Percentiles rank a stretch among this genome's conserved stretches.
phyloP scores from a whole-genome alignment of 2,329 filamentous ascomycete genomes.

The Aspergillus chevalieri region DNA sequence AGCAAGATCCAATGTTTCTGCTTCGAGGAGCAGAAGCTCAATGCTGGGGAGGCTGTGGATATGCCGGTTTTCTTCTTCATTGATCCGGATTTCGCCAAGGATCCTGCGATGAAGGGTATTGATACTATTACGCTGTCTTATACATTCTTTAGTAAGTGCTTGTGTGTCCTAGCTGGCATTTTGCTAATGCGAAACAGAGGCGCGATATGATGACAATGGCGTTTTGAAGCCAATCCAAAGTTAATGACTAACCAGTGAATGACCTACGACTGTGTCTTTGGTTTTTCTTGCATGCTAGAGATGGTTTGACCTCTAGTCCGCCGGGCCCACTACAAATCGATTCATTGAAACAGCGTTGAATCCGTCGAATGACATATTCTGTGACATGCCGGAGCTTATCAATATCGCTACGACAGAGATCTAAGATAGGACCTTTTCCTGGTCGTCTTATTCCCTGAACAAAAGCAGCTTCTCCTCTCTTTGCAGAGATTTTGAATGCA shows the following conservation, averaged over 20 bases:
- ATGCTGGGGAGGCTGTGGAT: constrained; percentile 93
- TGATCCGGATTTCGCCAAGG: constrained; percentile 87
- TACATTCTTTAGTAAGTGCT: constrained; percentile 97
- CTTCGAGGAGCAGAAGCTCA: constrained; percentile 92
- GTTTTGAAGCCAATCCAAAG: constrained; percentile 54
- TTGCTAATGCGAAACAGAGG: constrained; percentile 54
- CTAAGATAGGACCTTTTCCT: no score
- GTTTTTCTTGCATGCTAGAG: no score
- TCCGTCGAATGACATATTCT: no score
- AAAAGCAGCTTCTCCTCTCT: constrained; percentile 12
- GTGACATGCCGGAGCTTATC: no score
- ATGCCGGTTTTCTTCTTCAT: constrained; percentile 99
- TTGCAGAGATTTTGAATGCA: constrained; percentile 13
- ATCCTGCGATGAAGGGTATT: constrained; percentile 86
- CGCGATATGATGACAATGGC: constrained; percentile 76
- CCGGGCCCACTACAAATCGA: no score
- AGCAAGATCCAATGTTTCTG: constrained; percentile 99
- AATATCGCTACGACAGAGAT: no score
- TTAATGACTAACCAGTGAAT: constrained; percentile 8
- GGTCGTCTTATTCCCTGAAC: no score
- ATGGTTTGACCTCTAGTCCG: no score
- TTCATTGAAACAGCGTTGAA: no score
- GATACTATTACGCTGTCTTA: constrained; percentile 95
- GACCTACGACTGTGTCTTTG: no score
- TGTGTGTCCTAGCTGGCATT: neutral